These are phyloP conservation scores for Solanum pimpinellifolium DNA, from an alignment of 257 asterid genomes.

Conservation along the genomic window DNA sequence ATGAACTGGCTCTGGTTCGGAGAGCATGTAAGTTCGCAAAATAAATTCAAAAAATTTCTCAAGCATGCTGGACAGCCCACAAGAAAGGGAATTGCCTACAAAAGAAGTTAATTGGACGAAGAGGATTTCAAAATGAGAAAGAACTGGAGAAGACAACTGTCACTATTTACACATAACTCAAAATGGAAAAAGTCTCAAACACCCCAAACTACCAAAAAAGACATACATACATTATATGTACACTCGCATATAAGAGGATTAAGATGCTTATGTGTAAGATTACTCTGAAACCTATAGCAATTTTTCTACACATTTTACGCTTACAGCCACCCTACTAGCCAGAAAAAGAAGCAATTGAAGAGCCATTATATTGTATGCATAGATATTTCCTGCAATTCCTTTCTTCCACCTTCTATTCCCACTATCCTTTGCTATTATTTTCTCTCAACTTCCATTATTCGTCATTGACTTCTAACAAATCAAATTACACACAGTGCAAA, in stretches of 20 bases:
- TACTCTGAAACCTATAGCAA: neutral
- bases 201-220: neutral
- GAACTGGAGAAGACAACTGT: neutral
- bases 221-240: neutral
- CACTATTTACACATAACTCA: neutral
- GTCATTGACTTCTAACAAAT: neutral
- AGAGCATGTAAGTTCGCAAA: slow-evolving; percentile 97
- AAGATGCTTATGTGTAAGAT: neutral
- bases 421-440: neutral
- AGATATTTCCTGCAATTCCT: neutral
- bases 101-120: slow-evolving; percentile 15
- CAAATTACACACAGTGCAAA: neutral
- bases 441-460: neutral
- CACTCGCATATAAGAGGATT: neutral
- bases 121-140: neutral
- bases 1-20: slow-evolving; percentile 97
- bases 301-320: neutral
- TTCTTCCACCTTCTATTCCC: neutral
- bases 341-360: neutral
- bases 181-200: neutral
- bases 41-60: slow-evolving; percentile 93
- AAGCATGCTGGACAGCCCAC: slow-evolving; percentile 99
- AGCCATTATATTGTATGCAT: neutral
- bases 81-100: slow-evolving; percentile 97
- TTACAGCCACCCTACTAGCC: neutral